phyloP scores from a whole-genome alignment of 345 rosid genomes.

The Arabis hirsuta region DNA sequence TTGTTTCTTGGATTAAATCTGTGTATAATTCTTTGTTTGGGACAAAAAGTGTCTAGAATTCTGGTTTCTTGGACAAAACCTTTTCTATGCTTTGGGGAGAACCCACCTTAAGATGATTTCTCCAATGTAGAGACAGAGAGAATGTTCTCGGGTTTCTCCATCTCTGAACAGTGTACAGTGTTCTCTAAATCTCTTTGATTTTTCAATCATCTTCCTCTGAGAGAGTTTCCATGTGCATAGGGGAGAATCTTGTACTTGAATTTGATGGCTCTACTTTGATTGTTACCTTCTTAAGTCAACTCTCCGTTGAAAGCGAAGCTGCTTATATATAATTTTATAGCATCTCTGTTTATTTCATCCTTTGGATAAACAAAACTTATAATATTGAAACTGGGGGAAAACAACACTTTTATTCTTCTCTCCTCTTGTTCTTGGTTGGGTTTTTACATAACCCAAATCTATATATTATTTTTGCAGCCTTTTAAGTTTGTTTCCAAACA shows the following conservation, averaged over 20 bases:
- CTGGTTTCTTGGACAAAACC: no score
- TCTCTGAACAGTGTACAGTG: not conserved
- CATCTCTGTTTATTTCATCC: slow-evolving; percentile 22
- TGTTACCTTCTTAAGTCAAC: slow-evolving; percentile 37
- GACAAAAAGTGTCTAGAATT: no score
- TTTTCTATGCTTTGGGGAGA: no score
- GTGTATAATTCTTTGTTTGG: no score
- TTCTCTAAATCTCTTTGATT: not conserved
- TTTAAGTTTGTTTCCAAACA: no score
- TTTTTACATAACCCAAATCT: no score
- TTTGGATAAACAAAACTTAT: not conserved
- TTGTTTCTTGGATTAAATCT: no score
- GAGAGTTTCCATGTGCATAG: not conserved
- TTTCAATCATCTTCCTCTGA: not conserved
- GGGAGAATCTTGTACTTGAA: slow-evolving; percentile 29
- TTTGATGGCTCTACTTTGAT: slow-evolving; percentile 34
- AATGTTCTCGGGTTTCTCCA: no score
- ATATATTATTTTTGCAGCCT: no score
- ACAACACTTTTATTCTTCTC: slow-evolving; percentile 24
- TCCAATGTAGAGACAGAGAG: no score
- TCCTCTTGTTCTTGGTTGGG: slow-evolving; percentile 5
- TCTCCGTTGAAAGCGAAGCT: slow-evolving; percentile 25
- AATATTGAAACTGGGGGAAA: not conserved
- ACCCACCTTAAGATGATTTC: no score
- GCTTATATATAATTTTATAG: not conserved